Evolutionary conservation across 2,329 filamentous ascomycete genomes (phyloP).

Genomic region (Phyllosticta capitalensis): DNA sequence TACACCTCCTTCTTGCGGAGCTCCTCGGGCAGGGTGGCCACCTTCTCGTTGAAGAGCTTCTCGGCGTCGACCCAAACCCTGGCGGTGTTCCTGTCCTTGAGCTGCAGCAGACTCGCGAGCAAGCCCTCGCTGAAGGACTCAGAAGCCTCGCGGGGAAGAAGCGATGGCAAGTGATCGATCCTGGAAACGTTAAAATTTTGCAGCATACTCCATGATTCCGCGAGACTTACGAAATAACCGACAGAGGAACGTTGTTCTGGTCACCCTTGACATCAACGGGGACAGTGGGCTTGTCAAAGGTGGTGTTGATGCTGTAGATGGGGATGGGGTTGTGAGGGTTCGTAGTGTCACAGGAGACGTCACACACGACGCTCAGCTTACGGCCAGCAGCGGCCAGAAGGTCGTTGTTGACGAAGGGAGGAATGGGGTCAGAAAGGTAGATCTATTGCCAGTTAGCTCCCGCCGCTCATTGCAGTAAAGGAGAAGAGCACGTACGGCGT

Average conservation of each 20-base stretch:
- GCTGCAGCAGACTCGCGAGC: slow-evolving; percentile 63
- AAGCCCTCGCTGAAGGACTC: slow-evolving; percentile 76
- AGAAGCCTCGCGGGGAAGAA: slow-evolving; percentile 77
- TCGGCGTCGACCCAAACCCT: slow-evolving; percentile 80
- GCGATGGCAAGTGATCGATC: slow-evolving; percentile 38
- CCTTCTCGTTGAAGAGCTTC: slow-evolving; percentile 76
- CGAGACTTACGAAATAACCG: slow-evolving; percentile 55
- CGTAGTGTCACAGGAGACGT: slow-evolving; percentile 55
- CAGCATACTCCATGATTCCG: background rate
- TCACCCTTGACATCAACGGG: slow-evolving; percentile 53
- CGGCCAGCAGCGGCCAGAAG: slow-evolving; percentile 58
- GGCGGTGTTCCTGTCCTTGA: slow-evolving; percentile 64
- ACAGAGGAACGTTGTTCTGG: slow-evolving; percentile 44
- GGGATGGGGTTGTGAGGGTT: slow-evolving; percentile 67
- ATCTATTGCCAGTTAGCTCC: slow-evolving; percentile 42
- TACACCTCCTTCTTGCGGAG: slow-evolving; percentile 41
- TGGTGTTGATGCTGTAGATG: slow-evolving; percentile 76
- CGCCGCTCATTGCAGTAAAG: background rate
- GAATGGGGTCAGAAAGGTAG: slow-evolving; percentile 70
- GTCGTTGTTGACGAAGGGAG: slow-evolving; percentile 67
- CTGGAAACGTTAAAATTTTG: background rate
- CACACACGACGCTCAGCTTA: slow-evolving; percentile 57
- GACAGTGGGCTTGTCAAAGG: slow-evolving; percentile 81
- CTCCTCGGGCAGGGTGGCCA: slow-evolving; percentile 53
- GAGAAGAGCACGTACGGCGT: slow-evolving; percentile 18